Evolutionary conservation across 371 early-diverging fungal genomes (phyloP).

Genomic region (Mucor plumbeus): DNA sequence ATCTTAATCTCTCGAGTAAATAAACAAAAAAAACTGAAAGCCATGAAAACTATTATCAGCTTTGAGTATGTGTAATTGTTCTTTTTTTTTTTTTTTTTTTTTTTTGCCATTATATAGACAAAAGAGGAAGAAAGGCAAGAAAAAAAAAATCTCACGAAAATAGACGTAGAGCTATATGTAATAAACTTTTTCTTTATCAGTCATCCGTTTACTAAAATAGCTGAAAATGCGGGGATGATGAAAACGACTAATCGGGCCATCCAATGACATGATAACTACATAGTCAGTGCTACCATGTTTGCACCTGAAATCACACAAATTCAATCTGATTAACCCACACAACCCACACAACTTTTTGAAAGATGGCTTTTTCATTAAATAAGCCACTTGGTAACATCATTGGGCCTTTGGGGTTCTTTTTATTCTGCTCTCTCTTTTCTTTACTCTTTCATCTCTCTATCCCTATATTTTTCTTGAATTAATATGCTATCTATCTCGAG

Average conservation of each 20-base stretch:
- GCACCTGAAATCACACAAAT: constrained; percentile 21
- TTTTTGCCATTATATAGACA: no score
- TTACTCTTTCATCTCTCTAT: constrained; percentile 7
- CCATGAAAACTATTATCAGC: neutral
- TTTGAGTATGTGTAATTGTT: no score
- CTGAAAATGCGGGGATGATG: neutral
- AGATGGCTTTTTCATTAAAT: neutral
- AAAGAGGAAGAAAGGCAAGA: neutral
- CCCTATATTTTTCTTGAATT: neutral
- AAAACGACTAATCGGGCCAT: neutral
- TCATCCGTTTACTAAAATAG: constrained; percentile 4
- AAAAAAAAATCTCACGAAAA: neutral
- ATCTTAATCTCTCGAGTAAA: neutral
- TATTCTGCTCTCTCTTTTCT: neutral
- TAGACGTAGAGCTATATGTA: neutral
- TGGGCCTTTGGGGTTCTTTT: neutral
- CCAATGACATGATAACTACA: constrained; percentile 13
- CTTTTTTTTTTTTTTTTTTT: no score
- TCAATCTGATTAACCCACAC: constrained; percentile 2
- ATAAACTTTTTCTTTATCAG: constrained; percentile 16
- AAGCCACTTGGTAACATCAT: constrained; percentile 4
- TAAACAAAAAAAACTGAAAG: no score
- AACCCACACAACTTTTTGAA: neutral
- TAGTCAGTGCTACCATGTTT: constrained; percentile 6
- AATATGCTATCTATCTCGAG: constrained; percentile 24